phyloP scores from a whole-genome alignment of 2,329 filamentous ascomycete genomes.

The Penicillium sclerotigenum region DNA sequence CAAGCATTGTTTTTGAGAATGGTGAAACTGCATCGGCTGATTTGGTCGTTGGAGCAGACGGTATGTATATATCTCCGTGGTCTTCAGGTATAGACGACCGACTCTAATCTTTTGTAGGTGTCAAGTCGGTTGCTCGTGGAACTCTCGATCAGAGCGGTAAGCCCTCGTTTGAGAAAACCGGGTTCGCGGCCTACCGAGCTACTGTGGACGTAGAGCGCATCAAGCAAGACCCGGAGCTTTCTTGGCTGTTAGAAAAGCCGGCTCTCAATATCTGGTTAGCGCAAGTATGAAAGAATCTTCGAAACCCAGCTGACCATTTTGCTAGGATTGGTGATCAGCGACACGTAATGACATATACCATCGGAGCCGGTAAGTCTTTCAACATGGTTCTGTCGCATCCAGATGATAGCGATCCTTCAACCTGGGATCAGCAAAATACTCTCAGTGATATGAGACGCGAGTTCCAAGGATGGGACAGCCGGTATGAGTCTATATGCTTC shows the following conservation, averaged over 20 bases:
- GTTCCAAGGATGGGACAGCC: slow-evolving; percentile 22
- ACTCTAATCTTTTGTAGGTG: slow-evolving; percentile 6
- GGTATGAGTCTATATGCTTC: slow-evolving; percentile 2
- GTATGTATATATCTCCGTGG: slow-evolving; percentile 7
- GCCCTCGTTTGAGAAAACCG: slow-evolving; percentile 20
- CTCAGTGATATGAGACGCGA: slow-evolving; percentile 34
- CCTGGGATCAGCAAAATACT: slow-evolving; percentile 24
- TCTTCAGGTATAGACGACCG: too few relatives aligned
- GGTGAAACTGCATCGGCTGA: slow-evolving; percentile 8
- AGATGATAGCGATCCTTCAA: slow-evolving; percentile 36
- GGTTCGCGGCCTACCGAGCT: slow-evolving; percentile 45
- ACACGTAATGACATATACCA: slow-evolving; percentile 47
- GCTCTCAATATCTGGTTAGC: slow-evolving; percentile 41
- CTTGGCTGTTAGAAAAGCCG: slow-evolving; percentile 42
- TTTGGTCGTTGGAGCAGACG: slow-evolving; percentile 24
- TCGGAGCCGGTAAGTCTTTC: slow-evolving; percentile 43
- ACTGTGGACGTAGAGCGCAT: slow-evolving; percentile 42
- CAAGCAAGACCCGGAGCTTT: slow-evolving; percentile 33
- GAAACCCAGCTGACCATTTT: background rate
- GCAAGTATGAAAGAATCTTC: background rate
- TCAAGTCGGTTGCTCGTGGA: slow-evolving; percentile 21
- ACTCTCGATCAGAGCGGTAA: slow-evolving; percentile 1
- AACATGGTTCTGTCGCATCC: slow-evolving; percentile 49
- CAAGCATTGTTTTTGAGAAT: slow-evolving; percentile 10
- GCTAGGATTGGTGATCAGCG: slow-evolving; percentile 26